Evolutionary conservation across 371 early-diverging fungal genomes (phyloP), one percentile per base, ranked within the genome.

Genomic region (Thermomucor indicae-seudaticae): DNA sequence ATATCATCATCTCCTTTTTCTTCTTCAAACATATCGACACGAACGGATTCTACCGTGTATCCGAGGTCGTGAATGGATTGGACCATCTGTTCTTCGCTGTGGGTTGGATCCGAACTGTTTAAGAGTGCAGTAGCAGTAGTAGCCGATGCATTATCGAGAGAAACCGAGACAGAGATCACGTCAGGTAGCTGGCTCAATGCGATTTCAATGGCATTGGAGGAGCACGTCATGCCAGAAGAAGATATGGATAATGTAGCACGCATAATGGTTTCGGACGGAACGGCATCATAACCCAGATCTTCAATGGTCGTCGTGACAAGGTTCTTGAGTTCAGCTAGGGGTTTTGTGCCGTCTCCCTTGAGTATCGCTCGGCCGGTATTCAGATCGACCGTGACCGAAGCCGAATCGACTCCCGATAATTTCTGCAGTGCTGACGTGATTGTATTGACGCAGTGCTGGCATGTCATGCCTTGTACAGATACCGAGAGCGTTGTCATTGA

Each of bases 161-260:
- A 62, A 1, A 83, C 72, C 6, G 67, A 55, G 31, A 79, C 51
- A 16, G 65, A 70, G 38, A 64, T 54, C n/a, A 92, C 81, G 8
- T 80, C 85, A 4, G 77, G 71, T 46, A 83, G 48, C 1, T 55
- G 39, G 6, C 30, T 22, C 6, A 96, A 61, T 0, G 80, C 72
- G 7, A 65, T 60, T 53, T 85, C 86, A 22, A 95, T 73, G n/a
- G 83, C 77, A 8, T 81, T 75, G 49, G 85, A 84, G 1, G 91
- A 79, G 51, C 93, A 92, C 3, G 92, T 90, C 93, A 95, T 91
- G 30, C 69, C 69, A n/a, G 27, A 14, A 8, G 68, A 43, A 8
- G 53, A 46, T 19, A 46, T 37, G 14, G 40, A 23, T 17, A 23
- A 29, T 0, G 40, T 43, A n/a, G 14, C 34, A 16, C 10, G 29